phyloP scores from a whole-genome alignment of 2,329 filamentous ascomycete genomes.

The Monilinia vaccinii-corymbosi region DNA sequence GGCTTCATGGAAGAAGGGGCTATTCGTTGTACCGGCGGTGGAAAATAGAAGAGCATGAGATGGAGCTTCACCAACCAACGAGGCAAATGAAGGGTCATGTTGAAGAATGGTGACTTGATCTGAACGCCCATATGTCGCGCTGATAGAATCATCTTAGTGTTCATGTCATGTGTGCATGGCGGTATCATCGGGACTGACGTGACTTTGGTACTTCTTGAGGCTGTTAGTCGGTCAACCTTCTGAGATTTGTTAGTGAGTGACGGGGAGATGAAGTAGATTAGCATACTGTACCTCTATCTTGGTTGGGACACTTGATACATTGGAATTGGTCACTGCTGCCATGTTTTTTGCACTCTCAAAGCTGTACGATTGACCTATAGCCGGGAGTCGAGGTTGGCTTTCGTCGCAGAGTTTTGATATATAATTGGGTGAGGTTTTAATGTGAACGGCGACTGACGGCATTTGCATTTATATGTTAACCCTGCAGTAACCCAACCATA shows the following conservation, averaged over 20 bases:
- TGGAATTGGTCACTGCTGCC: conserved; percentile 11
- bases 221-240: background rate
- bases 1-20: conserved; percentile 39
- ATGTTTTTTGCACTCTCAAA: background rate
- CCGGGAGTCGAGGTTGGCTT: no score
- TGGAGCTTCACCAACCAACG: conserved; percentile 30
- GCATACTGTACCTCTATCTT: conserved; percentile 5
- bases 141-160: conserved; percentile 13
- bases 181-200: background rate
- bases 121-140: conserved; percentile 13
- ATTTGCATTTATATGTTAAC: no score
- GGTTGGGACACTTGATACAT: conserved; percentile 1
- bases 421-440: background rate
- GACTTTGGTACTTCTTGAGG: background rate
- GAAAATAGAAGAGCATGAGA: conserved; percentile 36
- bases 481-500: no score
- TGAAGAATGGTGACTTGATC: conserved; percentile 31
- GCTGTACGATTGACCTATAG: background rate
- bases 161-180: background rate
- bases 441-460: background rate
- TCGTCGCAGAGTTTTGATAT: background rate
- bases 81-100: conserved; percentile 32
- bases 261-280: background rate
- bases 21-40: conserved; percentile 32
- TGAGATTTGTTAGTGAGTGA: background rate